These are phyloP conservation scores for Warburgia ugandensis DNA, from an alignment of 164 flowering plant species.

Conservation along the genomic window DNA sequence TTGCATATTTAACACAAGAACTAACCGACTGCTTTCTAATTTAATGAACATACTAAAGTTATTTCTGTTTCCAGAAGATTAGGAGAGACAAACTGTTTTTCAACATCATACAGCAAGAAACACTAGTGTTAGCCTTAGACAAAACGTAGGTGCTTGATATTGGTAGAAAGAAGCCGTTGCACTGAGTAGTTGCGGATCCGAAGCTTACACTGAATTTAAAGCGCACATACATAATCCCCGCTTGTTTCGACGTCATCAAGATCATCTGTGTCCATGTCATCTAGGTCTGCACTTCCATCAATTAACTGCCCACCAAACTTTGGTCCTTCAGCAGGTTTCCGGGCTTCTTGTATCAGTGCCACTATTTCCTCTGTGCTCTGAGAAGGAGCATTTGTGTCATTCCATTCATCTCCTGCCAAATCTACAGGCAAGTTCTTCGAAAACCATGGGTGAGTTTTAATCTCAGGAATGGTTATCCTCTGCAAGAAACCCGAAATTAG, in stretches of 20 bases:
- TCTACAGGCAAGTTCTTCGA: conserved; percentile 51
- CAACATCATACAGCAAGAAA: too few species aligned
- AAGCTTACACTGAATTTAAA: too few species aligned
- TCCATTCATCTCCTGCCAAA: conserved; percentile 34
- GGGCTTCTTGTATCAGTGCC: conserved; percentile 56
- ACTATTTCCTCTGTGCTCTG: conserved; percentile 58
- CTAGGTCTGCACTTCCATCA: conserved; percentile 20
- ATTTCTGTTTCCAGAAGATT: too few species aligned
- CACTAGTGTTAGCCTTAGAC: too few species aligned
- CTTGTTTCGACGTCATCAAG: conserved; percentile 32
- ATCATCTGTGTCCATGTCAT: conserved; percentile 29
- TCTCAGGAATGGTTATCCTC: conserved; percentile 72
- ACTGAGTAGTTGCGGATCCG: too few species aligned
- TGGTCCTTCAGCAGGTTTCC: conserved; percentile 27
- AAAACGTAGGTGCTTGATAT: too few species aligned
- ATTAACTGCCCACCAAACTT: conserved; percentile 15
- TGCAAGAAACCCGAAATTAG: conserved; percentile 8
- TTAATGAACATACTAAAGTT: too few species aligned
- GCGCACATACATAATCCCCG: conserved; percentile 37
- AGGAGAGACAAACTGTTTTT: too few species aligned
- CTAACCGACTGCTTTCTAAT: too few species aligned
- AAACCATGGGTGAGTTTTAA: conserved; percentile 64
- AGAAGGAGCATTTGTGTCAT: conserved; percentile 18
- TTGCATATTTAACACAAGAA: too few species aligned
- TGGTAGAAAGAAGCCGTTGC: too few species aligned